A percentile compares a stretch with the other conserved stretches of the same genome.
Evolutionary conservation across 2,329 filamentous ascomycete species (phyloP).

Genomic region (Graphilbum fragrans): DNA sequence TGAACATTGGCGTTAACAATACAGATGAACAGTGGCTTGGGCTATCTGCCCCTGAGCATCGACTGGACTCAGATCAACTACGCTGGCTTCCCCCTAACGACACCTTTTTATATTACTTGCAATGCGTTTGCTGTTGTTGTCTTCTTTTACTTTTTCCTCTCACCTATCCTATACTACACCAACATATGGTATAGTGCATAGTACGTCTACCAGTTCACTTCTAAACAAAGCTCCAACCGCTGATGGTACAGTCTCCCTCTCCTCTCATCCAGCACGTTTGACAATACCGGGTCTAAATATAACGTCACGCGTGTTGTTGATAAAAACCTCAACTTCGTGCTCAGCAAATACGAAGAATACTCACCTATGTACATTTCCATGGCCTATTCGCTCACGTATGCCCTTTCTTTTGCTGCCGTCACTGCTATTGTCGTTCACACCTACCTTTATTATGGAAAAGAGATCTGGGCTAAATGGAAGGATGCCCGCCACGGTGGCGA

Average conservation of each 20-base stretch:
- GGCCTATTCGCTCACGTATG: slow-evolving; percentile 36
- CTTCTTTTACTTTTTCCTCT: slow-evolving; percentile 41
- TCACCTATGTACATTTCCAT: slow-evolving; percentile 40
- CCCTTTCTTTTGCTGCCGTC: slow-evolving; percentile 44
- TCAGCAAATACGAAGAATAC: slow-evolving; percentile 33
- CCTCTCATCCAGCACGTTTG: slow-evolving; percentile 39
- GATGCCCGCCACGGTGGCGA: slow-evolving; percentile 16
- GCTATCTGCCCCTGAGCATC: slow-evolving; percentile 7
- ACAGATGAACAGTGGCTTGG: slow-evolving; percentile 16
- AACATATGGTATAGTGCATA: slow-evolving; percentile 44
- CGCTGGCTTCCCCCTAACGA: slow-evolving; percentile 4
- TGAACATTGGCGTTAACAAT: slow-evolving; percentile 17
- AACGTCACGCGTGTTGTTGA: slow-evolving; percentile 31
- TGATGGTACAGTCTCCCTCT: slow-evolving; percentile 35
- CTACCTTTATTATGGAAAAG: slow-evolving; percentile 37
- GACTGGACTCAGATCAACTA: slow-evolving; percentile 10
- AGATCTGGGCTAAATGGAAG: slow-evolving; percentile 34
- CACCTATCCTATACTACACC: slow-evolving; percentile 45
- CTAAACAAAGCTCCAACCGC: no score
- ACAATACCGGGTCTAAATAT: slow-evolving; percentile 35
- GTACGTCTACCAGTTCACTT: neutral
- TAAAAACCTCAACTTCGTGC: slow-evolving; percentile 31
- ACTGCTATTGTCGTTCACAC: slow-evolving; percentile 39
- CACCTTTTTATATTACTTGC: slow-evolving; percentile 45
- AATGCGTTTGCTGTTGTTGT: slow-evolving; percentile 47